phyloP scores from a whole-genome alignment of 75 land plant genomes.

The Cupressus sempervirens region DNA sequence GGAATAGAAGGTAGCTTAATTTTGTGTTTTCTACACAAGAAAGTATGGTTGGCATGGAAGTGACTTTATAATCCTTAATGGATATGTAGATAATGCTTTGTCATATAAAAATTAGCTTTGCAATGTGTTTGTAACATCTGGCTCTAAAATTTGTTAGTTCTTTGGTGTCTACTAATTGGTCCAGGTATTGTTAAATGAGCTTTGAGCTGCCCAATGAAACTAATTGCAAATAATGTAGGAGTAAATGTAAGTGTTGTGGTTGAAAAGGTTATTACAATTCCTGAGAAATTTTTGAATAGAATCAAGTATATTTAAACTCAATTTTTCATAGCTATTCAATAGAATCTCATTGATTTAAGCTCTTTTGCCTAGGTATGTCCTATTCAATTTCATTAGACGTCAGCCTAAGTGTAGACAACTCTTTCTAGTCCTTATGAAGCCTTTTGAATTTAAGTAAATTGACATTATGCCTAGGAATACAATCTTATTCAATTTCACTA shows the following conservation, averaged over 20 bases:
- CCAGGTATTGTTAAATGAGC: slow-evolving; percentile 84
- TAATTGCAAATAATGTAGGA: slow-evolving; percentile 90
- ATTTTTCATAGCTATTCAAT: too few relatives aligned
- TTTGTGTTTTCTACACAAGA: too few relatives aligned
- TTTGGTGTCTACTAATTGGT: slow-evolving; percentile 57
- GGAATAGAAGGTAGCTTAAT: too few relatives aligned
- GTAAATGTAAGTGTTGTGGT: slow-evolving; percentile 77
- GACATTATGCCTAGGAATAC: not conserved
- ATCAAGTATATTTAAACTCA: too few relatives aligned
- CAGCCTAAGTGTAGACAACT: not conserved
- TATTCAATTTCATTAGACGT: not conserved
- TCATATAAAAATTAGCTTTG: too few relatives aligned
- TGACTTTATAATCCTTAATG: too few relatives aligned
- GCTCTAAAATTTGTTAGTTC: not conserved
- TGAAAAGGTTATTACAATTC: too few relatives aligned
- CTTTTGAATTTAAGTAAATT: not conserved
- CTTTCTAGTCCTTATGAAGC: not conserved
- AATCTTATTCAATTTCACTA: not conserved
- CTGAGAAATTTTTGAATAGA: too few relatives aligned
- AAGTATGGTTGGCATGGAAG: too few relatives aligned
- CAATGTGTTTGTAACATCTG: not conserved
- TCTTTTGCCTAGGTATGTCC: too few relatives aligned
- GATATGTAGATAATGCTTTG: not conserved
- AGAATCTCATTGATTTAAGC: too few relatives aligned
- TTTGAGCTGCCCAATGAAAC: slow-evolving; percentile 62